These are phyloP conservation scores for Malus orientalis DNA, from an alignment of 306 rosid species.

Conservation along the genomic window DNA sequence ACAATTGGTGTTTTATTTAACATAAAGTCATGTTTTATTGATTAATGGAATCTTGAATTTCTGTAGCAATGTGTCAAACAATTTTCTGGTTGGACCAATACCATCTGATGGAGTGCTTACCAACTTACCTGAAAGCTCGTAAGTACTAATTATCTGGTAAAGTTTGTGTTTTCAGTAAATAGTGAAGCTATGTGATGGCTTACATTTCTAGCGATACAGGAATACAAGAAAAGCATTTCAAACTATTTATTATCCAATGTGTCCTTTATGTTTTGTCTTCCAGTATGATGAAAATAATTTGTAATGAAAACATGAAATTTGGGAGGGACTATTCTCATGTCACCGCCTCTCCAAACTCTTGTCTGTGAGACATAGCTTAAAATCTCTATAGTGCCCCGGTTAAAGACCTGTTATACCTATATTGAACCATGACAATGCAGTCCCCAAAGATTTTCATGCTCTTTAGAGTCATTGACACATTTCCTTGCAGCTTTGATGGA, in stretches of 20 bases:
- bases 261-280: not conserved
- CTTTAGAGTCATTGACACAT: slow-evolving; percentile 4
- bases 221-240: not conserved
- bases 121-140: slow-evolving; percentile 74
- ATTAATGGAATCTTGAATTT: slow-evolving; percentile 14
- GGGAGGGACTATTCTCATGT: not conserved
- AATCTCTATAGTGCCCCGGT: not conserved
- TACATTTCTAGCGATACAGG: not conserved
- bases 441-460: not conserved
- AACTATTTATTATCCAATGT: not conserved
- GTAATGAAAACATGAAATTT: not conserved
- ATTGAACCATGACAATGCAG: slow-evolving; percentile 6
- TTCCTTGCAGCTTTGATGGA: slow-evolving; percentile 69
- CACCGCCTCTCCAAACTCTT: not conserved
- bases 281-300: not conserved
- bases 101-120: slow-evolving; percentile 80
- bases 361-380: not conserved
- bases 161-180: slow-evolving; percentile 10
- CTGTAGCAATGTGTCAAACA: slow-evolving; percentile 76
- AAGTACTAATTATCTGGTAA: slow-evolving; percentile 33
- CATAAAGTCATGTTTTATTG: not conserved
- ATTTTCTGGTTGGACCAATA: slow-evolving; percentile 91
- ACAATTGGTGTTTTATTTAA: not conserved
- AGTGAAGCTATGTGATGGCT: not conserved
- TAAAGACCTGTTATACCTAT: not conserved